phyloP scores from a whole-genome alignment of 1,284 basidiomycete species.

The Fomitopsis palustris region DNA sequence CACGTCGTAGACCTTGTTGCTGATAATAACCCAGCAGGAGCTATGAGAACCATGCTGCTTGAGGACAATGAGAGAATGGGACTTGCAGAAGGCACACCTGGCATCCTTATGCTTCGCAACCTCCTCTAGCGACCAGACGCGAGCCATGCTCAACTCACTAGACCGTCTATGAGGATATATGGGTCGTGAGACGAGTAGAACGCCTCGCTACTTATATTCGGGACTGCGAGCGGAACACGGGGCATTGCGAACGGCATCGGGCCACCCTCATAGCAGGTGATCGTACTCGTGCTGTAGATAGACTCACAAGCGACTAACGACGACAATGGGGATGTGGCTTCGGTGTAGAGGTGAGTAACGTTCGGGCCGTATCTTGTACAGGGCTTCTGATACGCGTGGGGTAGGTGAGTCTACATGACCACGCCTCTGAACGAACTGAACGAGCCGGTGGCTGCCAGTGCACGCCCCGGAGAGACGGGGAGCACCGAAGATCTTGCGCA shows the following conservation, averaged over 20 bases:
- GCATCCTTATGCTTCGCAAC: slow-evolving; percentile 51
- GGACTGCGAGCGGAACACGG: slow-evolving; percentile 2
- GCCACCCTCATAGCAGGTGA: slow-evolving; percentile 7
- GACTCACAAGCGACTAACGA: not conserved
- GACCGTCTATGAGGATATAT: not conserved
- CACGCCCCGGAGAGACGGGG: too few species aligned
- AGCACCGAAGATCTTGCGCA: not conserved
- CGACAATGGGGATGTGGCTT: not conserved
- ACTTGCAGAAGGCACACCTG: slow-evolving; percentile 32
- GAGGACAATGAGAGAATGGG: not conserved
- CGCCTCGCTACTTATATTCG: not conserved
- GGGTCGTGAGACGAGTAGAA: not conserved
- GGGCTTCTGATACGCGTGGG: not conserved
- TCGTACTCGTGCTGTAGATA: slow-evolving; percentile 2
- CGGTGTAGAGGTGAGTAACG: not conserved
- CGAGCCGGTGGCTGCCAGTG: too few species aligned
- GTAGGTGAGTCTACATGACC: not conserved
- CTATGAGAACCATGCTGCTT: slow-evolving; percentile 28
- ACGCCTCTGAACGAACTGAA: too few species aligned
- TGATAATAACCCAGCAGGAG: slow-evolving; percentile 87
- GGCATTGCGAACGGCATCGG: slow-evolving; percentile 5
- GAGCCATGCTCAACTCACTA: slow-evolving; percentile 1
- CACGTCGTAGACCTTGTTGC: slow-evolving; percentile 76
- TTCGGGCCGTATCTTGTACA: not conserved
- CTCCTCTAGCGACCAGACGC: slow-evolving; percentile 31